Evolutionary conservation across 306 rosid species (phyloP).

Genomic region (Canavalia ensiformis): DNA sequence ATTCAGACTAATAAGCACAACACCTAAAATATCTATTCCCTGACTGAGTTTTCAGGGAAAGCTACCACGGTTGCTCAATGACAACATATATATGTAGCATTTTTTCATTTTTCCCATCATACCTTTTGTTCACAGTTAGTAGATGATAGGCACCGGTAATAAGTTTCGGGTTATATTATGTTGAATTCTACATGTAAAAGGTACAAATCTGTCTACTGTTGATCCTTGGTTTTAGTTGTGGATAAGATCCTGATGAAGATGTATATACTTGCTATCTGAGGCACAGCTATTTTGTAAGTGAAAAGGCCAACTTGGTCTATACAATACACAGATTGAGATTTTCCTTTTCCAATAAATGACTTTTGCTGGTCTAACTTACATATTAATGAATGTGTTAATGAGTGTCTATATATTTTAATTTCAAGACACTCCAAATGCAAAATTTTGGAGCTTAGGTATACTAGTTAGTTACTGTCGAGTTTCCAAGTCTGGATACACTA

Average conservation of each 20-base stretch:
- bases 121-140: too few species aligned
- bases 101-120: too few species aligned
- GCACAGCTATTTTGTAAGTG: conserved; percentile 14
- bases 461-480: not conserved
- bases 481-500: not conserved
- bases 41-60: conserved; percentile 36
- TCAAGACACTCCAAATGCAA: conserved; percentile 1
- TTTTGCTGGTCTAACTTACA: not conserved
- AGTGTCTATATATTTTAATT: not conserved
- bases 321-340: not conserved
- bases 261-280: not conserved
- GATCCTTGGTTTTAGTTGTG: conserved; percentile 10
- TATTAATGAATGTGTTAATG: not conserved
- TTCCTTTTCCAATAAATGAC: not conserved
- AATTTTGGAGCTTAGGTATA: not conserved
- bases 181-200: not conserved
- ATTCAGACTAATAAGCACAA: conserved; percentile 7
- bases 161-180: not conserved
- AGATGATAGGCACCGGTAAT: not conserved
- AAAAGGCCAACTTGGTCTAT: conserved; percentile 1
- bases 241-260: conserved; percentile 23
- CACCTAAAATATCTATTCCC: not conserved
- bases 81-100: not conserved
- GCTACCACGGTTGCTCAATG: conserved; percentile 25
- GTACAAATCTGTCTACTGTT: not conserved